Conservation (phyloP, 306 rosid species). For the Trifolium pratense region DNA sequence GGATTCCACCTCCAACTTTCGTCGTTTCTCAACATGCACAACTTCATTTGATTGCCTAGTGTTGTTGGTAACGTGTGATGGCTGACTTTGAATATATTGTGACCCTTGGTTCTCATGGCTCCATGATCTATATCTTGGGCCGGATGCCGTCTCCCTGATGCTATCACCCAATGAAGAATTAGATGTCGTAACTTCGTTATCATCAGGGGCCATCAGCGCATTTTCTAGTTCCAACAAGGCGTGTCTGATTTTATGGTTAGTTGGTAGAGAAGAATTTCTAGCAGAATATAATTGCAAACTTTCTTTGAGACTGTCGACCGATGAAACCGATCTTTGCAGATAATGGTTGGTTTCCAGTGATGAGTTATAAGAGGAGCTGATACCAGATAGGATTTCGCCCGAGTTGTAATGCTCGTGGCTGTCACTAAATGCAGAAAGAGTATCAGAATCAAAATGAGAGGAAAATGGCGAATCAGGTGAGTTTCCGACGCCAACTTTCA, state of each 20-base stretch:
- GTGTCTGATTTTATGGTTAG: constrained; percentile 50
- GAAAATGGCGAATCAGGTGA: constrained; percentile 73
- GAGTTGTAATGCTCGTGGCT: constrained; percentile 68
- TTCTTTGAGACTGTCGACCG: constrained; percentile 46
- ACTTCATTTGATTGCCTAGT: constrained; percentile 51
- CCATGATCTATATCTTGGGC: constrained; percentile 58
- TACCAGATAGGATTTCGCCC: constrained; percentile 63
- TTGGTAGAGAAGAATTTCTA: constrained; percentile 43
- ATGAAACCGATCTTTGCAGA: constrained; percentile 45
- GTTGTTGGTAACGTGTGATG: constrained; percentile 46
- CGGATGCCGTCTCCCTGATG: constrained; percentile 41
- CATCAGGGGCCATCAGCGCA: constrained; percentile 85
- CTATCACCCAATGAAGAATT: constrained; percentile 53
- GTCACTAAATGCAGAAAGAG: constrained; percentile 61
- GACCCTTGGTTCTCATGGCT: constrained; percentile 51
- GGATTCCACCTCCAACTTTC: constrained; percentile 61
- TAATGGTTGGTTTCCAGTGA: constrained; percentile 57
- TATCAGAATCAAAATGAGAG: constrained; percentile 65
- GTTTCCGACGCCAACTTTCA: constrained; percentile 65
- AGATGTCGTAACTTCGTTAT: constrained; percentile 51
- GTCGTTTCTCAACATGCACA: constrained; percentile 60
- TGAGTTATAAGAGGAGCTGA: constrained; percentile 60
- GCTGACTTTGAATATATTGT: constrained; percentile 49
- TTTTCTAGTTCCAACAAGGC: constrained; percentile 75
- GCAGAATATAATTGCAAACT: constrained; percentile 51